Base-by-base conservation (phyloP, 2,329 filamentous ascomycete genomes). In the Trichoderma koningiopsis region DNA sequence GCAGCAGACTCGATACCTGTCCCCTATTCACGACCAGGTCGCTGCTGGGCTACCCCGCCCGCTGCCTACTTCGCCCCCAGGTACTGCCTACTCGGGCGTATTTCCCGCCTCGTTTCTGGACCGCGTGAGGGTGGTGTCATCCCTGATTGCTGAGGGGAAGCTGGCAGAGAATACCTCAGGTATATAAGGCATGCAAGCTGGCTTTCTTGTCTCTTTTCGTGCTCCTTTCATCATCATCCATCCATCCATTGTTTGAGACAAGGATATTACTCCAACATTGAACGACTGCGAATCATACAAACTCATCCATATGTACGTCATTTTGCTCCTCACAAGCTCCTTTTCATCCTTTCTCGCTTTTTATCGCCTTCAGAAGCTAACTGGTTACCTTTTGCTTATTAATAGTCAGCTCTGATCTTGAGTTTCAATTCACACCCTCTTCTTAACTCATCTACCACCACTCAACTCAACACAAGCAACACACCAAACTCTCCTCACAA, bases 401-500 rank as follows among this genome's bases (percentile, higher is more conserved):
- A n/a, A 27, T 29, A 22, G 59, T 4, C n/a, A 27, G 14, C 14
- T 16, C 19, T 29, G 8, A 4, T 43, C 22, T 43, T 29, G 33
- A 27, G 10, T 24, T 49, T 10, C 47, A 49, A 24, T 5, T 13
- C 47, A 24, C 5, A 24, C 5, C 47, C 40, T 4, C 10, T 24
- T 31, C 7, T 33, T 2, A 49, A 24, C n/a, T 16, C 47, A 24
- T 16, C 47, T 13, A 49, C 7, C 11, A 10, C 19, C 65, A 62
- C 29, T n/a, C 33, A 35, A 24, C 27, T 33, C 52, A 70, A 16
- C 16, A 69, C n/a, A 55, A 70, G 33, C 68, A 66, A 27, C 55
- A 55, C 72, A 67, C 69, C 71, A 68, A 57, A 71, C 71, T 68
- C n/a, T 71, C 68, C 22, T 56, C 78, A 84, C 71, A 72, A 87